Percentiles rank a stretch among this genome's conserved stretches.
Conservation (phyloP, 805 yeast species). For the Torulaspora gathmanii region DNA sequence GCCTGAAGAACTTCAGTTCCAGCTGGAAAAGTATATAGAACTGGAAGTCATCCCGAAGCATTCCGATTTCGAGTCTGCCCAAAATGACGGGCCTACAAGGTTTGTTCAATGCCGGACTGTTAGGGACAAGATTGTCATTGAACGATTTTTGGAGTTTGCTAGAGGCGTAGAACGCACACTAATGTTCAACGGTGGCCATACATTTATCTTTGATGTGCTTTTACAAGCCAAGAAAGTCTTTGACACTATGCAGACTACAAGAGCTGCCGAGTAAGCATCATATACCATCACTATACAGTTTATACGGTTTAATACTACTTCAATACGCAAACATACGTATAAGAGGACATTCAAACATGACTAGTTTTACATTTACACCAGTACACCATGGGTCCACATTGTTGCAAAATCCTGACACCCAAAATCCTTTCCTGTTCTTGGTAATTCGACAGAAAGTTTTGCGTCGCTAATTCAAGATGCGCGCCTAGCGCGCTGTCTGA, state of each 20-base stretch:
- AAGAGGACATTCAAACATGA: background rate
- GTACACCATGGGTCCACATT: background rate
- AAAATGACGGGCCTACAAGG: slow-evolving; percentile 2
- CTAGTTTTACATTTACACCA: background rate
- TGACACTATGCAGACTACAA: slow-evolving; percentile 29
- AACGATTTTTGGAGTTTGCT: slow-evolving; percentile 37
- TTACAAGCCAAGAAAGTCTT: slow-evolving; percentile 47
- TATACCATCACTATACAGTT: background rate
- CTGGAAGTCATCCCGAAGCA: slow-evolving; percentile 28
- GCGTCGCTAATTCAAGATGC: background rate
- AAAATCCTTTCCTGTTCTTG: too few species aligned
- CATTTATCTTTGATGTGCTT: slow-evolving; percentile 54
- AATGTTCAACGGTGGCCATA: slow-evolving; percentile 52
- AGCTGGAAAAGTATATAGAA: slow-evolving; percentile 39
- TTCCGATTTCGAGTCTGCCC: slow-evolving; percentile 5
- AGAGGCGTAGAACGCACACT: slow-evolving; percentile 43
- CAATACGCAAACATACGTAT: background rate
- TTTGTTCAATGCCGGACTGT: slow-evolving; percentile 13
- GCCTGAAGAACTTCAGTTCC: slow-evolving; percentile 39
- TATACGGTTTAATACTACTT: background rate
- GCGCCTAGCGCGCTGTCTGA: background rate
- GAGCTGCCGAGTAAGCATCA: background rate
- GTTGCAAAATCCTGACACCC: background rate
- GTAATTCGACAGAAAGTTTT: background rate
- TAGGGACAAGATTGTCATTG: slow-evolving; percentile 22